These are phyloP conservation scores for Curvularia sp. DNA, from an alignment of 2,329 filamentous ascomycete species.

Conservation along the genomic window DNA sequence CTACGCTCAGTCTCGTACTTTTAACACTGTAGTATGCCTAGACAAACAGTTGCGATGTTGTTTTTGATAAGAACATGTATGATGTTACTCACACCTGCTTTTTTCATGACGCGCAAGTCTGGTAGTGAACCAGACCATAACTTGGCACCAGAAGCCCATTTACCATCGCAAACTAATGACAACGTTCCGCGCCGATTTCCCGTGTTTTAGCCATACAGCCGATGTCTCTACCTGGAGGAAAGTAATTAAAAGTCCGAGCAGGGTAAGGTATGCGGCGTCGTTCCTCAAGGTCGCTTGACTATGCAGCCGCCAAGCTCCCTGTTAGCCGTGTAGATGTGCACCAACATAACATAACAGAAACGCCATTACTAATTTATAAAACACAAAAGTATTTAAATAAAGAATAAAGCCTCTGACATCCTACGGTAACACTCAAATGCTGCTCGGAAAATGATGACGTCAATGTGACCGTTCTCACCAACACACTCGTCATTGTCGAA, in stretches of 20 bases:
- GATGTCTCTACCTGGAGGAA: not conserved
- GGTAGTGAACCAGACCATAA: not conserved
- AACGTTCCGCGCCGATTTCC: not conserved
- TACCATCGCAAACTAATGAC: too few species aligned
- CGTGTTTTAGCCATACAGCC: not conserved
- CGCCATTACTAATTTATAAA: not conserved
- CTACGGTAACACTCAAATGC: not conserved
- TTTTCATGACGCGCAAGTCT: not conserved
- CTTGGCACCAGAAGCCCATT: not conserved
- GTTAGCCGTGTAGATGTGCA: not conserved
- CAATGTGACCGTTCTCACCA: conserved; percentile 3
- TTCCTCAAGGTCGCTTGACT: not conserved
- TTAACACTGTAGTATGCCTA: not conserved
- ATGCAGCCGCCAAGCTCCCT: not conserved
- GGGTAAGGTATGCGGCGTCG: not conserved
- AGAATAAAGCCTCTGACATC: too few species aligned
- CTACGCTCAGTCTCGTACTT: not conserved
- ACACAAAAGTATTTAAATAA: not conserved
- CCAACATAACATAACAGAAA: not conserved
- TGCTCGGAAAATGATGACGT: conserved; percentile 1
- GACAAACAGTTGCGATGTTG: not conserved
- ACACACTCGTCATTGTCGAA: conserved; percentile 5
- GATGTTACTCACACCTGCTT: not conserved
- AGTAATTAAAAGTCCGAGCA: not conserved
- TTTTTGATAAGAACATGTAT: not conserved